These are phyloP conservation scores for Aurifilum marmelostoma DNA, from an alignment of 2,329 filamentous ascomycete genomes.

Conservation along the genomic window DNA sequence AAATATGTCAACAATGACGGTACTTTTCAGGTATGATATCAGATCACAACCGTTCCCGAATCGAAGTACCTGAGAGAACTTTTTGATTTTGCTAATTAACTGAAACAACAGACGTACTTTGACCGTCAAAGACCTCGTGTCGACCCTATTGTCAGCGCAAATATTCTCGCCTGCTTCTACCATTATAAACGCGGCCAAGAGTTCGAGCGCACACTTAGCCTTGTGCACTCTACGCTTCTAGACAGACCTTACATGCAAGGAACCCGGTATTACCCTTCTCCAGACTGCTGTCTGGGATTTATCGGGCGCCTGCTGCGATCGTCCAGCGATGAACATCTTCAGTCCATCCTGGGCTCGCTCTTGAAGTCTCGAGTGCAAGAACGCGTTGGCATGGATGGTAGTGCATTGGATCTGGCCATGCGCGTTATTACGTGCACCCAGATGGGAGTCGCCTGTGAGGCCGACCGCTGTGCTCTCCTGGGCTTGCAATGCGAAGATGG, in stretches of 20 bases:
- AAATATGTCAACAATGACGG: background rate
- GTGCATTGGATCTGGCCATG: constrained; percentile 36
- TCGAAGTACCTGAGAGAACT: too few species aligned
- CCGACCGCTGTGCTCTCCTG: constrained; percentile 30
- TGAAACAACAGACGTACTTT: background rate
- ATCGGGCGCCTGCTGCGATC: constrained; percentile 32
- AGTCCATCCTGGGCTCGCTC: constrained; percentile 32
- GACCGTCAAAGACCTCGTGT: background rate
- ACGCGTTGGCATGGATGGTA: constrained; percentile 33
- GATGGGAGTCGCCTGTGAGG: constrained; percentile 32
- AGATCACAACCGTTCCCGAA: background rate
- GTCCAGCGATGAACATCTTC: constrained; percentile 32
- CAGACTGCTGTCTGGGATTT: constrained; percentile 41
- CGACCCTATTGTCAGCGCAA: background rate
- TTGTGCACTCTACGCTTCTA: constrained; percentile 32
- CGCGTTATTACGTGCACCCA: constrained; percentile 37
- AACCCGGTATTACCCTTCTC: constrained; percentile 38
- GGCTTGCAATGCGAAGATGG: constrained; percentile 39
- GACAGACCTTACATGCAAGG: constrained; percentile 38
- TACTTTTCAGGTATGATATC: constrained; percentile 1
- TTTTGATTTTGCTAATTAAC: background rate
- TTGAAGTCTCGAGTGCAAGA: constrained; percentile 33
- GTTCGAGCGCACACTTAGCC: constrained; percentile 35
- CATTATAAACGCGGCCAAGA: constrained; percentile 33
- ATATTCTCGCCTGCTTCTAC: constrained; percentile 38